Evolutionary conservation across 331 rosid genomes (phyloP).

Genomic region (Malus hybrid): DNA sequence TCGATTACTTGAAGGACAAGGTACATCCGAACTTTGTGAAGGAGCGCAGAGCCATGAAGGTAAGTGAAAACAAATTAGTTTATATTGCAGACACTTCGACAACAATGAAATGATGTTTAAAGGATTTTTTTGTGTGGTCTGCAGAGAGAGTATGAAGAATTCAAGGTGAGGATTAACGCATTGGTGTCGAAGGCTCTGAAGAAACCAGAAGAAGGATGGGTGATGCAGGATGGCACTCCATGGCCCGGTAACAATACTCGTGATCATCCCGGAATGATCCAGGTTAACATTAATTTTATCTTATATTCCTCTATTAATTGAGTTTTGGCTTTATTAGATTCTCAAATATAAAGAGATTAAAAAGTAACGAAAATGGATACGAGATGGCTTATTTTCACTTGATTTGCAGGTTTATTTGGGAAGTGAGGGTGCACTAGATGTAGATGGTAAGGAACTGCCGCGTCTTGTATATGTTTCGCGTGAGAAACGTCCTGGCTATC

Average conservation of each 20-base stretch:
- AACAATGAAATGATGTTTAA: background rate
- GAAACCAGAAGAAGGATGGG: conserved; percentile 96
- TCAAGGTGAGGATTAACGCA: conserved; percentile 74
- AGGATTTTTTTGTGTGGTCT: conserved; percentile 10
- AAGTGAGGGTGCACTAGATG: conserved; percentile 73
- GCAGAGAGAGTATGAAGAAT: conserved; percentile 96
- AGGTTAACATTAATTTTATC: conserved; percentile 28
- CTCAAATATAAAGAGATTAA: background rate
- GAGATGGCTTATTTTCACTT: background rate
- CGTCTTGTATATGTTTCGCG: conserved; percentile 78
- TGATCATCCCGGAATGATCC: conserved; percentile 87
- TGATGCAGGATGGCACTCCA: conserved; percentile 88
- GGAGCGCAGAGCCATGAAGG: conserved; percentile 79
- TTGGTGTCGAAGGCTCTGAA: conserved; percentile 75
- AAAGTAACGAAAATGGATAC: background rate
- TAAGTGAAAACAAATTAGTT: background rate
- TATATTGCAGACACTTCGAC: background rate
- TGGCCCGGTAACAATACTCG: conserved; percentile 58
- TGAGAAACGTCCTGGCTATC: conserved; percentile 77
- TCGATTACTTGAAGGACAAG: conserved; percentile 90
- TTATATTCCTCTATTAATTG: background rate
- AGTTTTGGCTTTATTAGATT: background rate
- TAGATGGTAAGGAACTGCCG: conserved; percentile 69
- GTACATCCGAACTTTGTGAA: conserved; percentile 65
- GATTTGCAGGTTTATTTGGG: conserved; percentile 66